These are phyloP conservation scores for Cymbidium sinense DNA, from an alignment of 106 monocot species.

Conservation along the genomic window DNA sequence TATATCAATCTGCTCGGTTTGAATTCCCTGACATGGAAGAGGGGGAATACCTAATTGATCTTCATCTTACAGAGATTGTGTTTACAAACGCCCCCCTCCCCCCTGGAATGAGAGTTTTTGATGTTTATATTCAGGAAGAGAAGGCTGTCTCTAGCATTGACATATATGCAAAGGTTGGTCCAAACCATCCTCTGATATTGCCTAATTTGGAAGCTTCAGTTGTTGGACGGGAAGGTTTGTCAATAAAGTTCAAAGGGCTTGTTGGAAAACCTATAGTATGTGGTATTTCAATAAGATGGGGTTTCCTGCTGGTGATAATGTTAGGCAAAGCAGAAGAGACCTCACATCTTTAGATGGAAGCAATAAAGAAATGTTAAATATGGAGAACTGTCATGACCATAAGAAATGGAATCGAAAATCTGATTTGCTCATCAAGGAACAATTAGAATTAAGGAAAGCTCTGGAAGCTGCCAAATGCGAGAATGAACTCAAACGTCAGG, in stretches of 20 bases:
- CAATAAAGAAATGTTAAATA: neutral
- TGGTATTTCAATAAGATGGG: slow-evolving; percentile 9
- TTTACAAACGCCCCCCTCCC: no score
- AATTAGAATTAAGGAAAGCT: slow-evolving; percentile 31
- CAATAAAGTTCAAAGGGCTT: slow-evolving; percentile 44
- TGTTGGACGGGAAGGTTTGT: slow-evolving; percentile 7
- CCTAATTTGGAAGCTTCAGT: no score
- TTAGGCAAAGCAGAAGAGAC: neutral
- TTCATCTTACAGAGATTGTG: no score
- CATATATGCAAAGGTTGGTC: slow-evolving; percentile 25
- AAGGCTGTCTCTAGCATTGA: slow-evolving; percentile 51
- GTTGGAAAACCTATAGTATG: slow-evolving; percentile 48
- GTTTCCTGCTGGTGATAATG: slow-evolving; percentile 6
- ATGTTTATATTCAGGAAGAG: slow-evolving; percentile 55
- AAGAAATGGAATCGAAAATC: slow-evolving; percentile 38
- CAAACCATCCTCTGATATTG: no score
- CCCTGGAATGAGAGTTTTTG: slow-evolving; percentile 3
- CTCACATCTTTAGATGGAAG: neutral
- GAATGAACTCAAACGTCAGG: no score
- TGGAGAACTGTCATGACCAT: slow-evolving; percentile 20
- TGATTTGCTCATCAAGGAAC: slow-evolving; percentile 36
- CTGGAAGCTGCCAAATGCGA: slow-evolving; percentile 50
- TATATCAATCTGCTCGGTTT: slow-evolving; percentile 46
- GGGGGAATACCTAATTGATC: no score
- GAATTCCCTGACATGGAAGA: slow-evolving; percentile 14